Evolutionary conservation across 345 rosid genomes (phyloP).

Genomic region (Aquilaria sinensis): DNA sequence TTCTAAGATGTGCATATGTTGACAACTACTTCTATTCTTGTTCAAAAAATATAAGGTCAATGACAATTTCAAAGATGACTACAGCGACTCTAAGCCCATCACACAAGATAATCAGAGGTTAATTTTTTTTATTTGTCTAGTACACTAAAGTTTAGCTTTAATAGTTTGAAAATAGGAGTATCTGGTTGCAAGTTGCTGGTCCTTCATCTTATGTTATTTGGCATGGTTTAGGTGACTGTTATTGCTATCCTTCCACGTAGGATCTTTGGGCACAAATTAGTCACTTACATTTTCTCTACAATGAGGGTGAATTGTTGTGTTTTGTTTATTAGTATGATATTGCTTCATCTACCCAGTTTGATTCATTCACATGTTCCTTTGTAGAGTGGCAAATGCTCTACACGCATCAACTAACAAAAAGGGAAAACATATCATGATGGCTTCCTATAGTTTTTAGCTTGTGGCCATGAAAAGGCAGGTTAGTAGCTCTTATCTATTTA

Average conservation of each 20-base stretch:
- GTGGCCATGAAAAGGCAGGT: slow-evolving; percentile 52
- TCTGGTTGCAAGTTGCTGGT: too few relatives aligned
- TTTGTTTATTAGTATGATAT: not conserved
- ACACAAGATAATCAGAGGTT: too few relatives aligned
- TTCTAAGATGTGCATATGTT: not conserved
- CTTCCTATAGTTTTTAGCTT: slow-evolving; percentile 24
- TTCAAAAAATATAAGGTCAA: slow-evolving; percentile 21
- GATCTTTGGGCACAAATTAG: not conserved
- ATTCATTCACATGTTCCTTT: not conserved
- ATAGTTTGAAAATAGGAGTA: too few relatives aligned
- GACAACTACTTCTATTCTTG: not conserved
- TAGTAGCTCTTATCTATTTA: not conserved
- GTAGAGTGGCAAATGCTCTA: slow-evolving; percentile 48
- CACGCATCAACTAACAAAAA: slow-evolving; percentile 28
- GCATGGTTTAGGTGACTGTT: too few relatives aligned
- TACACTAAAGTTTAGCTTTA: not conserved
- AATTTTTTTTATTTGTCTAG: not conserved
- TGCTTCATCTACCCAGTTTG: not conserved
- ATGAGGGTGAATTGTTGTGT: too few relatives aligned
- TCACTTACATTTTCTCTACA: slow-evolving; percentile 8
- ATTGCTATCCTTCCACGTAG: too few relatives aligned
- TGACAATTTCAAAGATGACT: too few relatives aligned
- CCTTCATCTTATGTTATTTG: too few relatives aligned
- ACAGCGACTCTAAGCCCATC: too few relatives aligned
- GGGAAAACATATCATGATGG: slow-evolving; percentile 50